Evolutionary conservation across 768 basidiomycete species (phyloP), one percentile per base, ranked within the genome.

Genomic region (Pisolithus sp.): DNA sequence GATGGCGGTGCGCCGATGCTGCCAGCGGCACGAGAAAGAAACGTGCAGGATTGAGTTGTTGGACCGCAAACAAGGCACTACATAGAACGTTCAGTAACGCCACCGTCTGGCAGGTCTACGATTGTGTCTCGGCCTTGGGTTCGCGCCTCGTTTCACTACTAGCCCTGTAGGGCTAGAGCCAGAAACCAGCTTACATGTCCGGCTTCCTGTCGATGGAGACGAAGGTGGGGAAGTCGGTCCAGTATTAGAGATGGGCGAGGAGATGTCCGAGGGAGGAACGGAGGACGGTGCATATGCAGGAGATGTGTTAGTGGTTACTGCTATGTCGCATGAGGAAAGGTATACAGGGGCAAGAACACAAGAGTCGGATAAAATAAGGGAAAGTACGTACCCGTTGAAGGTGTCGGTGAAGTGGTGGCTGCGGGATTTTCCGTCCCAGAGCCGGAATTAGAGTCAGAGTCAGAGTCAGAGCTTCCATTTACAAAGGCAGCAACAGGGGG

Each of bases 401-500:
- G 20, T 2, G 64, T 52, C 9, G 54, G 20, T 12, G 58, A 42
- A 17, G 61, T 15, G 17, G 64, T 58, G 28, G 58, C 53, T 13
- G 46, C 54, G 28, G 56, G 46, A 21, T 41, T 2, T 26, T 13
- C 12, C 4, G 66, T 57, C 24, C 53, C 61, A 49, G 65, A 52
- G 31, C 62, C 54, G 44, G 66, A 62, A 37, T 51, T 50, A 7
- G 63, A 59, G 15, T 59, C 59, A 39, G 53, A 59, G 15, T 59
- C 59, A 39, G 53, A 40, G 23, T 46, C 49, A 38, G 30, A 55
- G 37, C 42, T 47, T 10, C 24, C 53, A 15, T 56, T 53, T 30
- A 74, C 71, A 45, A 80, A 74, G 26, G 69, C 59, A 28, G 78
- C 76, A 13, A 80, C 63, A 12, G 66, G 30, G 8, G 78, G 82